Evolutionary conservation across 2,329 filamentous ascomycete species (phyloP).

Genomic region (Tolypocladium nubicola): DNA sequence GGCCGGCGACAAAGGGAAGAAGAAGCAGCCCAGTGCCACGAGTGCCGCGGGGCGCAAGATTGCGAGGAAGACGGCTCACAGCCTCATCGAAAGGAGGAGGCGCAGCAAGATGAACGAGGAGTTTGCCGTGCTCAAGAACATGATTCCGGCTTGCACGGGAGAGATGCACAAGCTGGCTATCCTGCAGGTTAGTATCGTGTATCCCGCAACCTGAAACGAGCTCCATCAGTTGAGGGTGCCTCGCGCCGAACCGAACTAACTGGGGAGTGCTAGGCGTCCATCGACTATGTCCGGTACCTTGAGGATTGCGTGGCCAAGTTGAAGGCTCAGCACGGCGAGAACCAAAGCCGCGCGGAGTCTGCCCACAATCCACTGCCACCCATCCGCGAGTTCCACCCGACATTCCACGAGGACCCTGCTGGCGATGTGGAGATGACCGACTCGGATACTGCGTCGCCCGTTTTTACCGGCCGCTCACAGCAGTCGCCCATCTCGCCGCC

Average conservation of each 20-base stretch:
- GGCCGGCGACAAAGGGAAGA: constrained; percentile 41
- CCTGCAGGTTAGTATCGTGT: constrained; percentile 56
- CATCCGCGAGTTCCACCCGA: constrained; percentile 27
- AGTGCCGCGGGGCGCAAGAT: constrained; percentile 90
- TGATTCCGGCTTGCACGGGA: constrained; percentile 92
- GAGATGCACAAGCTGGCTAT: constrained; percentile 99
- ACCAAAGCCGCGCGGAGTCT: constrained; percentile 15
- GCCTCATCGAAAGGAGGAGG: constrained; percentile 79
- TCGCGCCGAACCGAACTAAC: background rate
- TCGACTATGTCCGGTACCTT: constrained; percentile 91
- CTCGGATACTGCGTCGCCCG: constrained; percentile 37
- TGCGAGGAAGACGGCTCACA: constrained; percentile 91
- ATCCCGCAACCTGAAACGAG: too few relatives aligned
- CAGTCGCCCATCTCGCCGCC: constrained; percentile 44
- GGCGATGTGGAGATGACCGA: constrained; percentile 53
- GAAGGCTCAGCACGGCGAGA: constrained; percentile 45
- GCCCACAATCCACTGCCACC: constrained; percentile 20
- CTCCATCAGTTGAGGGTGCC: background rate
- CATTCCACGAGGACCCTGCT: constrained; percentile 27
- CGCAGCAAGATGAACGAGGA: constrained; percentile 99
- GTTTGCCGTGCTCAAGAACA: constrained; percentile 82
- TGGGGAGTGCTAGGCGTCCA: constrained; percentile 58
- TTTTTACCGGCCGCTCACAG: constrained; percentile 26
- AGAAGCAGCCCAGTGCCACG: constrained; percentile 64
- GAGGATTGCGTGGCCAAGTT: constrained; percentile 78